phyloP scores from a whole-genome alignment of 2,329 filamentous ascomycete species.

The Penicillium decumbens region DNA sequence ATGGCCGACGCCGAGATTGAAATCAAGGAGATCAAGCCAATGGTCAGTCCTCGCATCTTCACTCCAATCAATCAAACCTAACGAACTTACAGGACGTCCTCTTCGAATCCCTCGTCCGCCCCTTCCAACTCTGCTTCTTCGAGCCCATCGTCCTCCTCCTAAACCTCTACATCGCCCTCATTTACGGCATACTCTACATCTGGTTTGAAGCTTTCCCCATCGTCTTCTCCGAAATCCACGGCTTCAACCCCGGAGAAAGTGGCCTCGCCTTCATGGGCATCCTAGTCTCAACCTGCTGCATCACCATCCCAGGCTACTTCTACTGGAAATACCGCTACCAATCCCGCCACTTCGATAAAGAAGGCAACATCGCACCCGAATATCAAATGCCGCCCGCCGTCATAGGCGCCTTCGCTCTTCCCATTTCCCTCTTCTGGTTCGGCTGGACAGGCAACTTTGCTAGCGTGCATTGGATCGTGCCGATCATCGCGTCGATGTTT shows the following conservation, averaged over 20 bases:
- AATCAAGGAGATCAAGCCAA: constrained; percentile 28
- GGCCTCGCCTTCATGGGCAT: constrained; percentile 24
- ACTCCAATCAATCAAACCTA: background rate
- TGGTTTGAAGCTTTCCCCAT: constrained; percentile 48
- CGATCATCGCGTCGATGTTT: constrained; percentile 59
- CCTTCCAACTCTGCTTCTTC: constrained; percentile 32
- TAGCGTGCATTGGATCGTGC: constrained; percentile 61
- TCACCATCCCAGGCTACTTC: constrained; percentile 40
- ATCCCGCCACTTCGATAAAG: constrained; percentile 5
- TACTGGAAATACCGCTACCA: constrained; percentile 24
- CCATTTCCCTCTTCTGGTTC: constrained; percentile 64
- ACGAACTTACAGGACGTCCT: constrained; percentile 29
- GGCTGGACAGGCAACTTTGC: constrained; percentile 58
- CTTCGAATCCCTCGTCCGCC: constrained; percentile 41
- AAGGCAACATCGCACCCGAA: constrained; percentile 24
- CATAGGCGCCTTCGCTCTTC: constrained; percentile 55
- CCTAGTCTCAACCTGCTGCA: constrained; percentile 28
- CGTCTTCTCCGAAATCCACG: constrained; percentile 19
- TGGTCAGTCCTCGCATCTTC: constrained; percentile 1
- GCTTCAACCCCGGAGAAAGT: constrained; percentile 34
- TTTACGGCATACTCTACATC: constrained; percentile 26
- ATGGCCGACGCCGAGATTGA: constrained; percentile 34
- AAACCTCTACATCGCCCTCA: constrained; percentile 23
- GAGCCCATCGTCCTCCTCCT: constrained; percentile 22
- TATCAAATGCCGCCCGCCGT: constrained; percentile 59